Conservation (phyloP, 164 flowering plant genomes). For the Magnolia sinica region DNA sequence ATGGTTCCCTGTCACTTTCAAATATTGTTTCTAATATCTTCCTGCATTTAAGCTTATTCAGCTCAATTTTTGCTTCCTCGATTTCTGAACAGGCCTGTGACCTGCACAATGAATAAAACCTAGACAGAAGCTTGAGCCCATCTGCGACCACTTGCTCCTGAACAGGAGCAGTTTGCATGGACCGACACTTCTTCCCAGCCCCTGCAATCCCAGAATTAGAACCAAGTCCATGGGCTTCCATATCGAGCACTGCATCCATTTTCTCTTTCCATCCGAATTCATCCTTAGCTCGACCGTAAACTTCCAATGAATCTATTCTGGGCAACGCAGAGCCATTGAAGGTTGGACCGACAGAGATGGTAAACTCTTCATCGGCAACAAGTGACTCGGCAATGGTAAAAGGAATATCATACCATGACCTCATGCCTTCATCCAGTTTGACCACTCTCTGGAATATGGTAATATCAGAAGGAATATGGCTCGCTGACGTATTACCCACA, state of each 20-base stretch:
- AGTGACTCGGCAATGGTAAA: slow-evolving; percentile 96
- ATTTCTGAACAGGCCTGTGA: slow-evolving; percentile 35
- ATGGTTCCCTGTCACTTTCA: slow-evolving; percentile 88
- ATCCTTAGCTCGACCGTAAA: slow-evolving; percentile 96
- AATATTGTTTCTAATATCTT: slow-evolving; percentile 68
- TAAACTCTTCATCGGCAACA: slow-evolving; percentile 94
- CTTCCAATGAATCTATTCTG: slow-evolving; percentile 89
- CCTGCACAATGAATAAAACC: slow-evolving; percentile 50
- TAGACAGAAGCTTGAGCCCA: slow-evolving; percentile 82
- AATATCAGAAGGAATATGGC: slow-evolving; percentile 80
- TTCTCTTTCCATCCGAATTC: slow-evolving; percentile 99
- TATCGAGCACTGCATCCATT: slow-evolving; percentile 85
- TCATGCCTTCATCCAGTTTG: slow-evolving; percentile 93
- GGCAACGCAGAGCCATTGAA: slow-evolving; percentile 74
- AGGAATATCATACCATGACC: slow-evolving; percentile 97
- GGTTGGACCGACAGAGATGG: slow-evolving; percentile 76
- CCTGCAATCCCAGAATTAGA: slow-evolving; percentile 47
- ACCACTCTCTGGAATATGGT: slow-evolving; percentile 81
- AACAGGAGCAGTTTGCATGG: slow-evolving; percentile 65
- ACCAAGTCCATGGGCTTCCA: slow-evolving; percentile 89
- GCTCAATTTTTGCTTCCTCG: slow-evolving; percentile 58
- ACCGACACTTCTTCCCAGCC: slow-evolving; percentile 53
- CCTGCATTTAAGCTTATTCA: slow-evolving; percentile 65
- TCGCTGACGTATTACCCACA: slow-evolving; percentile 90
- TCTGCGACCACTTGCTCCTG: slow-evolving; percentile 91